Evolutionary conservation across 306 rosid genomes (phyloP), one percentile per base, ranked within the genome.

Genomic region (Inga oerstediana): DNA sequence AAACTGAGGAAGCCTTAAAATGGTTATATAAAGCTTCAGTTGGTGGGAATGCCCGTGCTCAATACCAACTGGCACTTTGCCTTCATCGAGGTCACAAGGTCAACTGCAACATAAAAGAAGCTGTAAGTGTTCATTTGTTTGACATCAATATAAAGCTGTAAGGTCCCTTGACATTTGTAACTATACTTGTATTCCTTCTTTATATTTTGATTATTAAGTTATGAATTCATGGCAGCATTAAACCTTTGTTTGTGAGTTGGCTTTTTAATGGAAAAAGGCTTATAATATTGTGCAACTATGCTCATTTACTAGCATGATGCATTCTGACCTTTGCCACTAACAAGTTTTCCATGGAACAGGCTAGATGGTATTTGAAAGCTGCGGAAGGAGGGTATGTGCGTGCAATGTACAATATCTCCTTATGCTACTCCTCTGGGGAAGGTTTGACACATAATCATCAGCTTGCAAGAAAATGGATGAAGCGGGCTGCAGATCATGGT

Each of bases 1-100:
- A 92, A 81, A 79, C 90, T 2, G 87, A 89, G 80, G 88, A 92
- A 80, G 98, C 97, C 59, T 80, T 93, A 15, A 89, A 76, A 85
- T 95, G 97, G 96, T 84, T 95, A 61, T 80, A 84, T 75, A 78
- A 74, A 84, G 92, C 97, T 46, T 89, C 99, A 49, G 3, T 45
- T 61, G 83, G 86, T 24, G 98, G 97, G 48, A 84, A 91, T 84
- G 79, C 79, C 59, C 97, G 97, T 72, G 94, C 99, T 67, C 99
- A 91, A 76, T 95, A 93, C 89, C 99, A 95, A 79, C 96, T 95
- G 48, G 99, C 93, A 5, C 91, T 93, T 75, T 92, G 94, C 85
- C 89, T 95, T 71, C 98, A 91, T 81, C 96, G 88, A 24, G 91
- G 90, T 62, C 84, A 83, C 3, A 95, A 88, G 74, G 80, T 58